phyloP scores from a whole-genome alignment of 371 early-diverging fungal species.

The Basidiobolus heterosporus region DNA sequence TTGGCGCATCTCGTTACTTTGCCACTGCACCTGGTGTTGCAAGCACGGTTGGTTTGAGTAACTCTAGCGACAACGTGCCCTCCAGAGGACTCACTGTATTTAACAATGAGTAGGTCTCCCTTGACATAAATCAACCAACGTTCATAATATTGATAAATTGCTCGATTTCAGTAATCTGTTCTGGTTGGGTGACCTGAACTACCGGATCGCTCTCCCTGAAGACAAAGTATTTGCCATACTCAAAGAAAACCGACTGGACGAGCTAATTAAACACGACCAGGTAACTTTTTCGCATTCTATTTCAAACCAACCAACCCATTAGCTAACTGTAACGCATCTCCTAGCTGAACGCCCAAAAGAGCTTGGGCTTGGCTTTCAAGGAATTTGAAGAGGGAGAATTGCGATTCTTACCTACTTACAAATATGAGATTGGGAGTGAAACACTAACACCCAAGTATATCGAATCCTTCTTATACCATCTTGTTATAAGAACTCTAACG shows the following conservation, averaged over 20 bases:
- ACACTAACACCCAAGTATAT: conserved; percentile 62
- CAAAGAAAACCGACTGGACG: conserved; percentile 25
- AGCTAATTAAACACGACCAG: conserved; percentile 51
- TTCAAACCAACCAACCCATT: background rate
- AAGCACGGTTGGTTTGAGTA: background rate
- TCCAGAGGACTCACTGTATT: conserved; percentile 29
- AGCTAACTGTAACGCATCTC: no score
- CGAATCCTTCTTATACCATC: background rate
- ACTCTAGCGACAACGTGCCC: conserved; percentile 4
- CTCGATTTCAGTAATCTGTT: conserved; percentile 45
- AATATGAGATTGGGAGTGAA: conserved; percentile 71
- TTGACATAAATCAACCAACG: background rate
- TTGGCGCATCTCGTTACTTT: background rate
- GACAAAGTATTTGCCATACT: conserved; percentile 33
- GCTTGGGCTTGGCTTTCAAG: conserved; percentile 28
- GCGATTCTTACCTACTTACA: conserved; percentile 82
- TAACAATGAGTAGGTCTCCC: conserved; percentile 42
- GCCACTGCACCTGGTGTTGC: no score
- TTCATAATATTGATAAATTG: background rate
- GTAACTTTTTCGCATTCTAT: conserved; percentile 12
- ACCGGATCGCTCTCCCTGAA: conserved; percentile 54
- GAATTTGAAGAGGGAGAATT: conserved; percentile 69
- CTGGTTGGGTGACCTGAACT: conserved; percentile 92
- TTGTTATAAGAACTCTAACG: background rate
- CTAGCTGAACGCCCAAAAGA: conserved; percentile 11